Evolutionary conservation across 345 rosid genomes (phyloP).

Genomic region (Gossypium thurberi): DNA sequence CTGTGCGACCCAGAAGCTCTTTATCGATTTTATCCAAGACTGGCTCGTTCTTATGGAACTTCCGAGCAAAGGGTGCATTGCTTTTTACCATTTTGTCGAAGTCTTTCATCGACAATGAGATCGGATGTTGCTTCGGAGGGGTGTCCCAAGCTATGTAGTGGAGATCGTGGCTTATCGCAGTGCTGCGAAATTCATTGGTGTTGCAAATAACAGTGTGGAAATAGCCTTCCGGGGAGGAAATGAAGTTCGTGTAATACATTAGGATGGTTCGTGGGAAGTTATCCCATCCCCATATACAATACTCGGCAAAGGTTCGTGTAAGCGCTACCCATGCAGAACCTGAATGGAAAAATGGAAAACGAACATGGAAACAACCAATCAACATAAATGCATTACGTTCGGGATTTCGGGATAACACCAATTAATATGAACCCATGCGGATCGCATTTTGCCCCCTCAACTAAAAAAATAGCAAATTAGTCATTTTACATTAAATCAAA

Average conservation of each 20-base stretch:
- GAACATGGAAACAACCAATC: background rate
- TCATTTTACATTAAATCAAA: too few relatives aligned
- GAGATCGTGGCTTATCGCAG: background rate
- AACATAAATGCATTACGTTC: background rate
- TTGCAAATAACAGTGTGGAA: background rate
- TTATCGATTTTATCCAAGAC: background rate
- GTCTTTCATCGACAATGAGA: background rate
- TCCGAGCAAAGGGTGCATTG: constrained; percentile 1
- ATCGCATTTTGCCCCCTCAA: too few relatives aligned
- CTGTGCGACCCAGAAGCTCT: background rate
- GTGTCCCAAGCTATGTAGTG: constrained; percentile 3
- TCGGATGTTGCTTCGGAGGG: background rate
- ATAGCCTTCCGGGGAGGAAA: constrained; percentile 1
- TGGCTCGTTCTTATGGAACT: background rate
- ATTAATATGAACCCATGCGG: too few relatives aligned
- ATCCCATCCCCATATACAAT: constrained; percentile 3
- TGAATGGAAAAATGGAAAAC: background rate
- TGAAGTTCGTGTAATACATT: background rate
- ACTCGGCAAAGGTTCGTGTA: background rate
- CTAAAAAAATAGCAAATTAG: too few relatives aligned
- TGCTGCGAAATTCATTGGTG: background rate
- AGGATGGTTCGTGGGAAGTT: background rate
- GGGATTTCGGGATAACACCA: background rate
- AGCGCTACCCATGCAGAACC: background rate
- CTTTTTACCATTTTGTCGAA: background rate